Evolutionary conservation across 768 basidiomycete genomes (phyloP), one percentile per base, ranked within the genome.

Genomic region (Xerocomellus chrysenteron): DNA sequence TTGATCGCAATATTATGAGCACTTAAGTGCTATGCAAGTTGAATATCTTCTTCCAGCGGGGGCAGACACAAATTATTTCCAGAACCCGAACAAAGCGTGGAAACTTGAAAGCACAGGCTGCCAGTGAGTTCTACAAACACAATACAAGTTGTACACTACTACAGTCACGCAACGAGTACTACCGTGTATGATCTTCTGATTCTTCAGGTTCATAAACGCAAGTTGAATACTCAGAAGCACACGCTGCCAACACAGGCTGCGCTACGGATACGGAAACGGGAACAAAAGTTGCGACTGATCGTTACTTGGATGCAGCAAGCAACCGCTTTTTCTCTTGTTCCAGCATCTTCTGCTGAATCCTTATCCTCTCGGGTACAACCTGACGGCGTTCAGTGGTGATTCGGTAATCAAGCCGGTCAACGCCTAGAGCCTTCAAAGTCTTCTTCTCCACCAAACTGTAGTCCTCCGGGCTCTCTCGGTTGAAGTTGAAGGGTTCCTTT

Each of bases 401-500:
- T 42, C 12, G 17, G 19, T 49, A 52, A 30, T 59, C 50, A 42
- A 59, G 47, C 24, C 19, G 36, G 35, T 53, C 51, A 59, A 64
- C 47, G n/a, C 44, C 36, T n/a, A 53, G 26, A 17, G 30, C 50
- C 48, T 57, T 59, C 35, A 35, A 24, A 7, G 43, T 43, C 21
- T 55, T 54, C 40, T 36, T 51, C 43, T 59, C 53, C n/a, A 59
- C 47, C 32, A 43, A 32, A 33, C 52, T 52, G 39, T 48, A n/a
- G 11, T 47, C 61, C 13, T 45, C 53, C 1, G 50, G 28, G 12
- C 49, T 58, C 42, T 55, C 61, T 55, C 50, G 21, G 45, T 51
- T 44, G 45, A 54, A 82, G 36, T 77, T 73, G 68, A 86, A 86
- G 21, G 84, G 83, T 55, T 78, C 72, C 49, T 74, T 76, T 49